Evolutionary conservation across 495 filamentous ascomycete genomes (phyloP), one percentile per base, ranked within the genome.

Genomic region (Penicillium psychrofluorescens): DNA sequence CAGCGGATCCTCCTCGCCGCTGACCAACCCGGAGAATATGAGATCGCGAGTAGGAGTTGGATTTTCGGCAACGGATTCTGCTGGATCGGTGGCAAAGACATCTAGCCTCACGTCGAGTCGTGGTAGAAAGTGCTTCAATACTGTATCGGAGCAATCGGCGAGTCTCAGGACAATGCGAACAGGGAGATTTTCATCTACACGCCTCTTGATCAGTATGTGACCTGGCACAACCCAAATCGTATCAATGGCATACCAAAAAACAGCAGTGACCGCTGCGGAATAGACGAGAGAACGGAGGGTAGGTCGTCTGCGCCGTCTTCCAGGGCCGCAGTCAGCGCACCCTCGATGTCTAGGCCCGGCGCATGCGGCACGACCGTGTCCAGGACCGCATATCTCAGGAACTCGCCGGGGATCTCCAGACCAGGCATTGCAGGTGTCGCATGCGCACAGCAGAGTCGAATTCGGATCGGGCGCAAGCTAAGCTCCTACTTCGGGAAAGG

Each of bases 321-420:
- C 32, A 78, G 55, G 13, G 68, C 66, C 29, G 62, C 65, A 41
- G 62, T 62, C 44, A 88, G 61, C 22, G 72, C 68, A 27, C 79
- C 72, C 48, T 86, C 77, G 33, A 90, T 70, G 53, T 81, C 68
- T 48, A 89, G 71, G 33, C 78, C 55, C 34, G 86, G 81, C 29
- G 77, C 74, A 46, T 83, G 70, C 16, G 90, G 90, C 29, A 95
- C 76, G 43, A 95, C 71, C 32, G 90, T 88, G 44, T 84, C 81
- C 22, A 96, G 69, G 36, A 84, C 76, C 11, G 87, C 84, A 65
- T 78, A 70, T 45, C 88, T 78, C 44, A 84, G 69, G 54, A 91
- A 81, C 47, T 85, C 78, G 47, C 67, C 64, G 46, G 66, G 64
- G 32, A 67, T 50, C 32, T 70, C 64, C 45, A 63, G 53, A 29